These are phyloP conservation scores for Exophiala viscosa DNA, from an alignment of 2,329 filamentous ascomycete species.

Conservation along the genomic window DNA sequence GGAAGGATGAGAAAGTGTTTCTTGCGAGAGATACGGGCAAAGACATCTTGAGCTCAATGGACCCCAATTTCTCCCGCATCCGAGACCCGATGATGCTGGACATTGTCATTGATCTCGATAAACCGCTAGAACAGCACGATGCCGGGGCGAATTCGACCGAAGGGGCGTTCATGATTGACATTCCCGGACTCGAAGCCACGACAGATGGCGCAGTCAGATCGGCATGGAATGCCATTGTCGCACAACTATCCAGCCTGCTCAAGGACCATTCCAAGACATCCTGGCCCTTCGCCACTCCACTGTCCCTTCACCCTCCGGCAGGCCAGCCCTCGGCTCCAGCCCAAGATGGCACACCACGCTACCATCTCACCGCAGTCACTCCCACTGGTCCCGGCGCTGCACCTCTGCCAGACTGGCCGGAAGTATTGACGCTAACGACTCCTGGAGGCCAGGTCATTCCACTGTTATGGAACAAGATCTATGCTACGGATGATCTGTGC, in stretches of 20 bases:
- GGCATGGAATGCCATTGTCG: constrained; percentile 29
- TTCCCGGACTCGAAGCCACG: constrained; percentile 8
- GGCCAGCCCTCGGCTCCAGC: neutral
- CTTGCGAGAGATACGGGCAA: constrained; percentile 72
- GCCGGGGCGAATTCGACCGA: constrained; percentile 9
- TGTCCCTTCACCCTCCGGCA: constrained; percentile 9
- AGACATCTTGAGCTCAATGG: constrained; percentile 60
- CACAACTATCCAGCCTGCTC: constrained; percentile 27
- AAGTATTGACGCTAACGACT: constrained; percentile 37
- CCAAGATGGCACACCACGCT: constrained; percentile 5
- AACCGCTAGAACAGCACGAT: constrained; percentile 6
- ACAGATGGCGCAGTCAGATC: constrained; percentile 23
- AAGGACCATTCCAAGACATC: constrained; percentile 18
- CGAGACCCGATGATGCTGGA: constrained; percentile 71
- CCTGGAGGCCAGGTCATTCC: constrained; percentile 33
- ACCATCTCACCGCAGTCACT: constrained; percentile 46
- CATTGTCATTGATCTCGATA: constrained; percentile 60
- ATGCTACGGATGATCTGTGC: constrained; percentile 67
- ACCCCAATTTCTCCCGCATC: constrained; percentile 78
- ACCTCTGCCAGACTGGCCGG: constrained; percentile 61
- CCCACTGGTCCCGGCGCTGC: constrained; percentile 57
- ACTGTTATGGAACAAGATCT: constrained; percentile 68
- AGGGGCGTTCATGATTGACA: constrained; percentile 12
- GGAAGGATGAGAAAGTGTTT: constrained; percentile 82
- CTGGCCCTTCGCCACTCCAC: constrained; percentile 20